A percentile compares a stretch with the other conserved stretches of the same genome.
phyloP scores from a whole-genome alignment of 2,329 filamentous ascomycete species.

The Venturia asperata region DNA sequence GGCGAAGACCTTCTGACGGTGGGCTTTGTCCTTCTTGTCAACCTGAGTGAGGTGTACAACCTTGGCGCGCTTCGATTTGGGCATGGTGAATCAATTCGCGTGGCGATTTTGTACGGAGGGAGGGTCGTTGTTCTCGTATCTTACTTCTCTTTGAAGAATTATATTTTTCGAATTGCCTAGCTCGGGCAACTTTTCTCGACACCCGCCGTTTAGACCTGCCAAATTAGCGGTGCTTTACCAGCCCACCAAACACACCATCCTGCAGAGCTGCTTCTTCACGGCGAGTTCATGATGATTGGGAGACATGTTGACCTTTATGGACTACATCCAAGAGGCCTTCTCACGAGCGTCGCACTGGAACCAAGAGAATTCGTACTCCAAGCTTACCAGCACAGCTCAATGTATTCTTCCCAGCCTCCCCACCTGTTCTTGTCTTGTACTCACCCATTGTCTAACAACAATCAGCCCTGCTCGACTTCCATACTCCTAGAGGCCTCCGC shows the following conservation, averaged over 20 bases:
- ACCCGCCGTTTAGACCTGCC: neutral
- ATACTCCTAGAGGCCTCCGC: conserved; percentile 74
- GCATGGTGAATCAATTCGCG: conserved; percentile 54
- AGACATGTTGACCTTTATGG: conserved; percentile 90
- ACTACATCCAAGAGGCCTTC: conserved; percentile 89
- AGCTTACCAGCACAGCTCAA: conserved; percentile 74
- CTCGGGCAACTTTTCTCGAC: neutral
- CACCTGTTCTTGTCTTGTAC: neutral
- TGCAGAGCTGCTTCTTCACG: neutral
- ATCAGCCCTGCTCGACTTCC: conserved; percentile 77
- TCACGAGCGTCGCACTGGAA: conserved; percentile 83
- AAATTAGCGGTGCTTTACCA: neutral
- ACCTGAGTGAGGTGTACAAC: conserved; percentile 87
- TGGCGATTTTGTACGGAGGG: neutral
- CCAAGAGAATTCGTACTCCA: conserved; percentile 83
- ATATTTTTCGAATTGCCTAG: neutral
- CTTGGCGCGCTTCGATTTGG: conserved; percentile 89
- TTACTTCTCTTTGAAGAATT: neutral
- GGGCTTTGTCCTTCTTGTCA: conserved; percentile 87
- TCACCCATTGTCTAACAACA: conserved; percentile 16
- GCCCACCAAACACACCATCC: neutral
- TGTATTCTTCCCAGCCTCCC: conserved; percentile 23
- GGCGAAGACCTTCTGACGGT: conserved; percentile 77
- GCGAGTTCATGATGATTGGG: conserved; percentile 8
- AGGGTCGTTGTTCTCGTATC: neutral